A percentile compares a stretch with the other conserved stretches of the same genome.
These are phyloP conservation scores for Rhodamnia argentea DNA, from an alignment of 345 rosid genomes.

Conservation along the genomic window DNA sequence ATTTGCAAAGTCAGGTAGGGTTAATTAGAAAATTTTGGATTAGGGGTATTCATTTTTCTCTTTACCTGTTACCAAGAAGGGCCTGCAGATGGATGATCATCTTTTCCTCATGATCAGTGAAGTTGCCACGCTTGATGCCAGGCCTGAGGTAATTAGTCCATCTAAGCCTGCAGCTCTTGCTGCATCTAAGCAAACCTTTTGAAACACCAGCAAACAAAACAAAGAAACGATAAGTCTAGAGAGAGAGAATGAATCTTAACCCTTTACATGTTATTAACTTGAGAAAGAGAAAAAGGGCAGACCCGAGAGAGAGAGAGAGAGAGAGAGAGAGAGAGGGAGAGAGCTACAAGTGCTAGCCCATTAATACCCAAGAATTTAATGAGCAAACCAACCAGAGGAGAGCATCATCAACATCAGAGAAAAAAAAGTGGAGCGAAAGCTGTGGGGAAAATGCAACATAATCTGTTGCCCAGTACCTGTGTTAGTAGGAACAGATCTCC, in stretches of 20 bases:
- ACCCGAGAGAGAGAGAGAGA: background rate
- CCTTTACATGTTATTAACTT: background rate
- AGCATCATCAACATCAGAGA: conserved; percentile 11
- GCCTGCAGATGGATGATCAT: conserved; percentile 97
- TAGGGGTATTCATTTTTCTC: background rate
- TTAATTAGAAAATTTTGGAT: background rate
- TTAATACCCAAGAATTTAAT: conserved; percentile 18
- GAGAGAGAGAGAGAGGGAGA: background rate
- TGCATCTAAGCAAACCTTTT: conserved; percentile 90
- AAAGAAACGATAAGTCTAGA: background rate
- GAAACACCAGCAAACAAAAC: background rate
- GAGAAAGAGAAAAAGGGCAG: background rate
- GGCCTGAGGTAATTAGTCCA: conserved; percentile 98
- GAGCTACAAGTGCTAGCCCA: background rate
- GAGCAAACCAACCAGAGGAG: conserved; percentile 18
- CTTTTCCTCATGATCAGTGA: conserved; percentile 81
- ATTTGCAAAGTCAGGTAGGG: background rate
- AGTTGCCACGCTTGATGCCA: conserved; percentile 86
- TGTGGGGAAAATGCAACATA: background rate
- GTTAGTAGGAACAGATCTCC: conserved; percentile 81
- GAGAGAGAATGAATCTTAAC: background rate
- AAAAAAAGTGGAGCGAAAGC: background rate
- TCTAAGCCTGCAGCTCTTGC: conserved; percentile 95
- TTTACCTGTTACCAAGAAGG: conserved; percentile 86
- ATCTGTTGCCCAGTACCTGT: conserved; percentile 36